Evolutionary conservation across 805 yeast genomes (phyloP), one percentile per base, ranked within the genome.

Genomic region (Cephaloascus albidus): DNA sequence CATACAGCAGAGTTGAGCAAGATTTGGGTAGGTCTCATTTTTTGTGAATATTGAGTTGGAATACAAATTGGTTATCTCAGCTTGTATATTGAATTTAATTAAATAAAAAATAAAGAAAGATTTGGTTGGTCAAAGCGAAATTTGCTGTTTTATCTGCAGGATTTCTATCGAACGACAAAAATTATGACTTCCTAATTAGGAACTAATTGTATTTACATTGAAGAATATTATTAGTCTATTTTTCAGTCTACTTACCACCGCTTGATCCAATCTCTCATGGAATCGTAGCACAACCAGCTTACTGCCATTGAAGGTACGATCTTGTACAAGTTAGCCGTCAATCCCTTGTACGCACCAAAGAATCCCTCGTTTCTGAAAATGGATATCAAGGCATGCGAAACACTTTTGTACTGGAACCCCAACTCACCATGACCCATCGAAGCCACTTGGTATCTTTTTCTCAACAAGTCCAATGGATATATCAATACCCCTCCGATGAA

Each of bases 291-390:
- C 49, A 88, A 67, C 96, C 97, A 90, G 43, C 90, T 86, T 15
- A 89, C 87, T 3, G 97, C 97, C 89, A 93, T 90, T 12, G 93
- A 80, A 0, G 97, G 97, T 36, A 87, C 84, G 3, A 90, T 93
- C 55, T 89, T 90, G 68, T 85, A 81, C 55, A 86, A 67, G 53
- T 87, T 87, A 1, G 95, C 93, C 2, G 78, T 70, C 56, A 82
- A 65, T 0, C 90, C 90, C 50, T 76, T 81, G 61, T 81, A 83
- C 31, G 83, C 74, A 1, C 89, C 90, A 35, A 57, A 63, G 37
- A 70, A 63, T 1, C 97, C 97, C 57, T 90, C 97, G 17, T 68
- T 61, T 45, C 61, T 69, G 42, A 82, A 78, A 30, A 90, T 86
- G 4, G 82, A 72, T 3, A 61, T 54, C 26, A 90, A 56, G 0